Evolutionary conservation across 2,329 filamentous ascomycete genomes (phyloP).

Genomic region (Nakataea oryzae): DNA sequence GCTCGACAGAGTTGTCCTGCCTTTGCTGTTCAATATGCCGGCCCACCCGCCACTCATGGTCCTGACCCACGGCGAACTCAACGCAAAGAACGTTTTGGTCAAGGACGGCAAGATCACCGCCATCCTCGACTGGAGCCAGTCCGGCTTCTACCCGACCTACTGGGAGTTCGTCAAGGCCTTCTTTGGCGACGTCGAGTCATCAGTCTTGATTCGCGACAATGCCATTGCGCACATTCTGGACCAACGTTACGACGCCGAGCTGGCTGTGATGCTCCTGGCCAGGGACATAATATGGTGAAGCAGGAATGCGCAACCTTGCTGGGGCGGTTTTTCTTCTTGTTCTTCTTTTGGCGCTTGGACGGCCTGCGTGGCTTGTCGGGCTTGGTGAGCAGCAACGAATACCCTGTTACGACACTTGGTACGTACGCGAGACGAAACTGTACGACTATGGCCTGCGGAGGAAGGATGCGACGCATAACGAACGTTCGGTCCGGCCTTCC

Average conservation of each 20-base stretch:
- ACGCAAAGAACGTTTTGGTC: slow-evolving; percentile 6
- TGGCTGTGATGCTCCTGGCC: slow-evolving; percentile 6
- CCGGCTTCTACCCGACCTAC: slow-evolving; percentile 7
- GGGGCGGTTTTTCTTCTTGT: neutral
- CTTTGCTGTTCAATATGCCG: slow-evolving; percentile 3
- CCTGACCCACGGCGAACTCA: slow-evolving; percentile 7
- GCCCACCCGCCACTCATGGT: neutral
- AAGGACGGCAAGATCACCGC: slow-evolving; percentile 4
- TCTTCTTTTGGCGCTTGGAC: neutral
- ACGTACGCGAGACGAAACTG: neutral
- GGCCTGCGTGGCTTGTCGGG: too few relatives aligned
- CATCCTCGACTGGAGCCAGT: slow-evolving; percentile 7
- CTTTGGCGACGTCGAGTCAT: slow-evolving; percentile 5
- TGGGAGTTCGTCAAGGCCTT: slow-evolving; percentile 8
- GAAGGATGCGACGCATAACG: too few relatives aligned
- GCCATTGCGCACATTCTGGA: neutral
- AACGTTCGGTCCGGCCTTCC: too few relatives aligned
- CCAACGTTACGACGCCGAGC: slow-evolving; percentile 2
- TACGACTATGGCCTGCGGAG: neutral
- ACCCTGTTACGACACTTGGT: neutral
- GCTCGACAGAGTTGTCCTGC: neutral
- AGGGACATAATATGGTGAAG: slow-evolving; percentile 5
- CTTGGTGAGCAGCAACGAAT: too few relatives aligned
- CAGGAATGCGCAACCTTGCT: neutral
- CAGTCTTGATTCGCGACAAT: slow-evolving; percentile 2